Percentiles rank a stretch among this genome's conserved stretches.
These are phyloP conservation scores for Aureobasidium melanogenum DNA, from an alignment of 2,329 filamentous ascomycete genomes.

Conservation along the genomic window DNA sequence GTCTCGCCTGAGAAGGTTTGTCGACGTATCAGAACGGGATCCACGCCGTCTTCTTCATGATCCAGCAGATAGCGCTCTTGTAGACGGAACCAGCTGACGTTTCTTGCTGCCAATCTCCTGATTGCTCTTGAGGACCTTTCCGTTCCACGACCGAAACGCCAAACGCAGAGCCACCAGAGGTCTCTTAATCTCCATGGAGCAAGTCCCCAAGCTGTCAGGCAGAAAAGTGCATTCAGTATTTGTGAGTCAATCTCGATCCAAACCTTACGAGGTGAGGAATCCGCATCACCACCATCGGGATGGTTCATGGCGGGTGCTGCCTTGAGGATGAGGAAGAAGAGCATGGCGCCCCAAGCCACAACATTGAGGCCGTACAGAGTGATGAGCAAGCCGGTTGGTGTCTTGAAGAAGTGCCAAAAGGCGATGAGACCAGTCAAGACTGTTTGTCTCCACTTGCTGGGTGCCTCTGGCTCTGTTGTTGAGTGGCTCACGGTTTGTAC, in stretches of 20 bases:
- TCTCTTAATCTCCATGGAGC: slow-evolving; percentile 80
- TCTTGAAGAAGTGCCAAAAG: slow-evolving; percentile 66
- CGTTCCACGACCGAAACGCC: neutral
- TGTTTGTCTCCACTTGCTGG: neutral
- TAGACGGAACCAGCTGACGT: slow-evolving; percentile 9
- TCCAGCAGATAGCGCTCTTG: neutral
- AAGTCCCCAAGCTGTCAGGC: slow-evolving; percentile 75
- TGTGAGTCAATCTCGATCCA: slow-evolving; percentile 85
- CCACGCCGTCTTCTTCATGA: neutral
- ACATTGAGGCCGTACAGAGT: slow-evolving; percentile 74
- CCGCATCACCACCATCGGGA: slow-evolving; percentile 25
- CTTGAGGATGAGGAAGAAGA: slow-evolving; percentile 75
- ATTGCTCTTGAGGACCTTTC: neutral
- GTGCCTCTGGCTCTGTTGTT: neutral
- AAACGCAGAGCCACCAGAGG: slow-evolving; percentile 52
- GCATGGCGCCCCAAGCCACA: slow-evolving; percentile 84
- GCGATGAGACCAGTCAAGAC: slow-evolving; percentile 33
- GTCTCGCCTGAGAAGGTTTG: slow-evolving; percentile 54
- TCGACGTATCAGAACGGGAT: neutral
- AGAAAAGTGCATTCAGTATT: slow-evolving; percentile 76
- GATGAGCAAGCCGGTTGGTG: slow-evolving; percentile 66
- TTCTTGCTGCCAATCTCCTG: slow-evolving; percentile 3
- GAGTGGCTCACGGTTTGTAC: neutral
- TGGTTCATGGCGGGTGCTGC: slow-evolving; percentile 56
- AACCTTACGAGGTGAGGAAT: slow-evolving; percentile 58